Conservation (phyloP, 169 alveolate species). For the Perkinsus marinus region DNA sequence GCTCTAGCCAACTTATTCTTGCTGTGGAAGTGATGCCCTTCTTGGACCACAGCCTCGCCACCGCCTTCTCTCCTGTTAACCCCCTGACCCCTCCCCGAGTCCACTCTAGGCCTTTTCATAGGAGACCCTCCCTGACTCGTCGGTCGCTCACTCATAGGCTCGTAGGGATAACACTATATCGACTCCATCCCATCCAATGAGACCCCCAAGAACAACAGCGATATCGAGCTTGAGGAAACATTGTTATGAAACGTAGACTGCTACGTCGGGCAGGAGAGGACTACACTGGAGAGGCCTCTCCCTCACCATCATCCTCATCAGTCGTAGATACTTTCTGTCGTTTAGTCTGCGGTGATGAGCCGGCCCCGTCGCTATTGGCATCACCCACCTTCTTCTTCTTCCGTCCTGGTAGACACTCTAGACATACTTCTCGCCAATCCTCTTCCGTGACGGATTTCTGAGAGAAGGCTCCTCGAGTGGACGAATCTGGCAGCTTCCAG, state of each 20-base stretch:
- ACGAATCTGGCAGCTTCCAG: too few species aligned
- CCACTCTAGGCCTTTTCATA: not conserved
- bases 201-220: not conserved
- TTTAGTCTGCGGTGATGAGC: not conserved
- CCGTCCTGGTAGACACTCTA: not conserved
- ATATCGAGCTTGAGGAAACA: not conserved
- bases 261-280: not conserved
- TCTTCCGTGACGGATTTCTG: not conserved
- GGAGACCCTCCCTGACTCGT: not conserved
- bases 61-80: not conserved
- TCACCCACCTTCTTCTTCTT: not conserved
- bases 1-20: not conserved
- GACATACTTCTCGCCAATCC: not conserved
- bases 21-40: not conserved
- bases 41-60: not conserved
- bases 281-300: too few species aligned
- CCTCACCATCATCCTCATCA: not conserved
- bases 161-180: not conserved
- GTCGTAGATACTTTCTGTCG: not conserved
- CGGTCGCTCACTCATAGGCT: not conserved
- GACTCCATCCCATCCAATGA: not conserved
- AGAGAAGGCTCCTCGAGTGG: not conserved
- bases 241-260: not conserved
- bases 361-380: not conserved
- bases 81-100: not conserved